These are phyloP conservation scores for Yamadazyma laniorum DNA, from an alignment of 805 yeast species.

Conservation along the genomic window DNA sequence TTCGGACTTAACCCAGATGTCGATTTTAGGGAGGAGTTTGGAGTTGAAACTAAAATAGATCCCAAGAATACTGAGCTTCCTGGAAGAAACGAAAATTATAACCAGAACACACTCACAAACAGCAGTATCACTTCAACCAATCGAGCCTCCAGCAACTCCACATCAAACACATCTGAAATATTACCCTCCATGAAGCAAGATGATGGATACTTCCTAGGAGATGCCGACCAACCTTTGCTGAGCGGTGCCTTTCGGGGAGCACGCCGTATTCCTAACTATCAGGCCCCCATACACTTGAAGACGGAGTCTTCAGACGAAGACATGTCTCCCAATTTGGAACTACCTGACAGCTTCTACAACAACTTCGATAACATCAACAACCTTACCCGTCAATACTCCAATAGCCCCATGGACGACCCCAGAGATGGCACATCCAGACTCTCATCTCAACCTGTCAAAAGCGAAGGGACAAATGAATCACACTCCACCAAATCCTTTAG, in stretches of 20 bases:
- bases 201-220: not conserved
- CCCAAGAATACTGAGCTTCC: not conserved
- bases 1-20: constrained; percentile 10
- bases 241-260: not conserved
- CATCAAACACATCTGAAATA: not conserved
- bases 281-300: constrained; percentile 1
- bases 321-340: constrained; percentile 6
- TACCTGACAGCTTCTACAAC: constrained; percentile 1
- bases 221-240: not conserved
- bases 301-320: constrained; percentile 10
- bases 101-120: not conserved
- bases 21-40: not conserved
- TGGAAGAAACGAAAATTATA: not conserved
- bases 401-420: not conserved
- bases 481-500: constrained; percentile 1
- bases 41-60: too few relatives aligned
- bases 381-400: not conserved
- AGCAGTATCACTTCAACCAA: constrained; percentile 2
- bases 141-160: not conserved
- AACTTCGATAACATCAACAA: constrained; percentile 1
- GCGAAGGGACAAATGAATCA: not conserved
- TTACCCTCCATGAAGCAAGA: not conserved
- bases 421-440: not conserved
- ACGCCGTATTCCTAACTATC: not conserved
- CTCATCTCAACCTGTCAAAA: not conserved